phyloP scores from a whole-genome alignment of 225 moss, liverwort and hornwort genomes.

The Physcomitrellopsis africana region DNA sequence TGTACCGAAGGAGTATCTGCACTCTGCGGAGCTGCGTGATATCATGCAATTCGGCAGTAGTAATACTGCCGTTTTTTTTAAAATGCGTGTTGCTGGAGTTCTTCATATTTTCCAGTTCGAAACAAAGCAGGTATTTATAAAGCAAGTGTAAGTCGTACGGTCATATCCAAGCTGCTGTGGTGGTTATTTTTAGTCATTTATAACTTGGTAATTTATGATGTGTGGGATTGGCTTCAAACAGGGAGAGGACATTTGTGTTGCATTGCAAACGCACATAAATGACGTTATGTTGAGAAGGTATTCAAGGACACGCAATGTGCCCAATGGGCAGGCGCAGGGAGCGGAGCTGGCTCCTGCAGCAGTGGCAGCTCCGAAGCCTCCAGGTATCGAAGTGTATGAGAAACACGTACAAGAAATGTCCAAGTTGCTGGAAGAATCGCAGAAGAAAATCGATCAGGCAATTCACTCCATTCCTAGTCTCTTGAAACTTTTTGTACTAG shows the following conservation, averaged over 20 bases:
- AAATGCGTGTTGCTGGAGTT: conserved; percentile 87
- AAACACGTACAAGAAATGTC: conserved; percentile 86
- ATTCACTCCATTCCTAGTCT: background rate
- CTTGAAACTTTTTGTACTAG: background rate
- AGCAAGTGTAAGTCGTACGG: background rate
- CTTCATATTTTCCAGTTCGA: conserved; percentile 83
- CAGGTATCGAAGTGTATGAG: conserved; percentile 82
- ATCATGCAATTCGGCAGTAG: conserved; percentile 93
- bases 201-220: background rate
- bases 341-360: conserved; percentile 35
- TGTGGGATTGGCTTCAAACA: conserved; percentile 27
- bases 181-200: background rate
- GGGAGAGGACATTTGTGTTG: conserved; percentile 92
- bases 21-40: conserved; percentile 82
- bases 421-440: conserved; percentile 76
- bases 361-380: conserved; percentile 50
- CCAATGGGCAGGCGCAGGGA: conserved; percentile 56
- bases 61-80: conserved; percentile 85
- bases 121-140: conserved; percentile 62
- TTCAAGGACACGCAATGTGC: conserved; percentile 72
- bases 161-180: background rate
- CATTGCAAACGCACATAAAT: conserved; percentile 83
- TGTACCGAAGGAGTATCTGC: conserved; percentile 81
- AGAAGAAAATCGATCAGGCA: conserved; percentile 78
- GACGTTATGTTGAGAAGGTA: conserved; percentile 84